Evolutionary conservation across 495 filamentous ascomycete species (phyloP), one percentile per base, ranked within the genome.

Genomic region (Penicillium mononematosum): DNA sequence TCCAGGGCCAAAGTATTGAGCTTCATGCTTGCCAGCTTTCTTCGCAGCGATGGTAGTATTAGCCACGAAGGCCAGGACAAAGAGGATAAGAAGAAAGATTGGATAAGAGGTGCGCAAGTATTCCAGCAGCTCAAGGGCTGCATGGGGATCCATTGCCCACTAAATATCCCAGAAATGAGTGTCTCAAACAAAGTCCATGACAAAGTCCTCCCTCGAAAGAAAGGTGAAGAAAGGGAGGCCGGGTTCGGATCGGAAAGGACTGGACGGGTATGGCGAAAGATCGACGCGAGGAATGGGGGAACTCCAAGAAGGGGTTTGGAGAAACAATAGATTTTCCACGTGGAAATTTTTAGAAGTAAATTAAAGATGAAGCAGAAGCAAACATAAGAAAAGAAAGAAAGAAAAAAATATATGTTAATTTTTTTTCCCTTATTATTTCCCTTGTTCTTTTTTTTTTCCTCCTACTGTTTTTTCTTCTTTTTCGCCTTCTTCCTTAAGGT

Each of bases 31-130:
- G 61, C 72, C 70, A 52, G 70, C 61, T 59, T 77, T 70, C 41
- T 66, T 73, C n/a, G 84, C 78, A 16, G 78, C 75, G 55, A 79
- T 48, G 43, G 90, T 81, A 48, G 86, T 85, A 67, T 82, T 83
- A 60, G 75, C 70, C 14, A 86, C 75, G 67, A 90, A 89, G 52
- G 81, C 79, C 45, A 78, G 64, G 20, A 89, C 71, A 66, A 91
- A 92, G 67, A 91, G 78, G 50, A 86, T 53, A 39, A 91, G 76
- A 50, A 91, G 75, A 50, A 88, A 64, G 54, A 89, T 80, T 5
- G 89, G 87, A 62, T 84, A 89, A 55, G 78, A 74, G 62, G 80
- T 85, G 57, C 86, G 87, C 48, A 81, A 66, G 60, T 69, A 76
- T 50, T 71, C 62, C 58, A 85, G 69, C 61, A 82, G 70, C 61